A percentile compares a stretch with the other conserved stretches of the same genome.
phyloP scores from a whole-genome alignment of 2,329 filamentous ascomycete species.

The Aureobasidium sp. region DNA sequence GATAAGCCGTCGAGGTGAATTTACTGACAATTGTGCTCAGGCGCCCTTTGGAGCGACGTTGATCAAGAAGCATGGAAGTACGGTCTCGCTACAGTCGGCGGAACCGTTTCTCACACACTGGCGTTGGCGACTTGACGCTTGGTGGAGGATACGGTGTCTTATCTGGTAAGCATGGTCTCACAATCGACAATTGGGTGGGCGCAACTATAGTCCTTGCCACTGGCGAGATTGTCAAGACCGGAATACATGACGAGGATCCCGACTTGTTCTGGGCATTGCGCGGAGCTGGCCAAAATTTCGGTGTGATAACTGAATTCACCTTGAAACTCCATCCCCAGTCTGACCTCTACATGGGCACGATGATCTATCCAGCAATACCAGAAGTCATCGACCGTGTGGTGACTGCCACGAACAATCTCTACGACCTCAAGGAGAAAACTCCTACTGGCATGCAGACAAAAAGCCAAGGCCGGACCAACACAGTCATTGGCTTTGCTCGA shows the following conservation, averaged over 20 bases:
- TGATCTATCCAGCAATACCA: no score
- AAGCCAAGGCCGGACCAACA: conserved; percentile 18
- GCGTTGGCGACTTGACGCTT: conserved; percentile 52
- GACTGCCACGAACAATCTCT: no score
- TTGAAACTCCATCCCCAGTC: no score
- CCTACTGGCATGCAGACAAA: neutral
- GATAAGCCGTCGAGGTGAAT: no score
- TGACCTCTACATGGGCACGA: no score
- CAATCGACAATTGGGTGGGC: conserved; percentile 43
- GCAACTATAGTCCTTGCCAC: conserved; percentile 36
- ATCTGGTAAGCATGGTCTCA: conserved; percentile 47
- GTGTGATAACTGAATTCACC: conserved; percentile 34
- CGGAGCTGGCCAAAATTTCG: conserved; percentile 42
- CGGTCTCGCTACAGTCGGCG: conserved; percentile 53
- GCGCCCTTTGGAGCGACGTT: no score
- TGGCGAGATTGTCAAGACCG: conserved; percentile 33
- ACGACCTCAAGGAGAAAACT: neutral
- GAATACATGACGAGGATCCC: conserved; percentile 34
- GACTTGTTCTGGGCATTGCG: conserved; percentile 45
- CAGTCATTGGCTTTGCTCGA: conserved; percentile 18
- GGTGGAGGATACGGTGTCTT: conserved; percentile 55
- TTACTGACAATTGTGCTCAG: no score
- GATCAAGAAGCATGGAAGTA: conserved; percentile 36
- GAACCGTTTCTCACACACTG: conserved; percentile 57
- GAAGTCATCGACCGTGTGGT: no score